These are phyloP conservation scores for Cylindrotheca fusiformis DNA, from an alignment of 108 stramenopile genomes.

Conservation along the genomic window DNA sequence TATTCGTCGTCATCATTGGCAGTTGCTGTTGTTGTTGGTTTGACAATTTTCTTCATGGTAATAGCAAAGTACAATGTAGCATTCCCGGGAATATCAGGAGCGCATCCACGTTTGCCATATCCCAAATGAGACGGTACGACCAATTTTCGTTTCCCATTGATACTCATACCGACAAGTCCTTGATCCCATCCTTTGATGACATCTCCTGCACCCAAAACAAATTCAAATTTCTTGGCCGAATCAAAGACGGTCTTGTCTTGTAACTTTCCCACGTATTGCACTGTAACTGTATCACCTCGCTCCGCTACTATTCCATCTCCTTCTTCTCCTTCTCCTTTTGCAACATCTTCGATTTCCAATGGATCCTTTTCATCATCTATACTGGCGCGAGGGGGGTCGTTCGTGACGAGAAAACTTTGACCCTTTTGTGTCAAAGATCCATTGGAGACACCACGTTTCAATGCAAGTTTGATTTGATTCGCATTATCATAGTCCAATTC, in stretches of 20 bases:
- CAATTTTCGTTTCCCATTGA: conserved; percentile 82
- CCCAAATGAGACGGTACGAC: conserved; percentile 86
- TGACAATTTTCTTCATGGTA: conserved; percentile 35
- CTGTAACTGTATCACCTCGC: conserved; percentile 63
- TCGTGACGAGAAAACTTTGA: conserved; percentile 67
- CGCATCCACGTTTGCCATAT: conserved; percentile 84
- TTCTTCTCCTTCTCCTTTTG: conserved; percentile 19
- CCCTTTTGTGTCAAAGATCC: conserved; percentile 61
- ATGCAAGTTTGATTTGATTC: conserved; percentile 55
- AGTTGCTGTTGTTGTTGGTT: neutral
- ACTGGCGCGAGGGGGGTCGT: conserved; percentile 27
- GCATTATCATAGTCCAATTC: conserved; percentile 68
- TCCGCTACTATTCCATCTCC: conserved; percentile 31
- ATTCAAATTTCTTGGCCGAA: conserved; percentile 56
- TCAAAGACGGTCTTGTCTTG: conserved; percentile 72
- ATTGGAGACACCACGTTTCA: conserved; percentile 65
- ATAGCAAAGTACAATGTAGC: conserved; percentile 78
- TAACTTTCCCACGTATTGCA: conserved; percentile 77
- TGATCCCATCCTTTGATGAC: conserved; percentile 92
- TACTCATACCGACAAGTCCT: conserved; percentile 80
- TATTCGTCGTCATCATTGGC: no score
- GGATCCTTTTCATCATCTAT: conserved; percentile 20
- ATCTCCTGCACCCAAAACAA: conserved; percentile 76
- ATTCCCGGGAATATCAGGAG: conserved; percentile 85
- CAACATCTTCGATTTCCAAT: conserved; percentile 48